Evolutionary conservation across 2,329 filamentous ascomycete genomes (phyloP).

Genomic region (Verticillium longisporum): DNA sequence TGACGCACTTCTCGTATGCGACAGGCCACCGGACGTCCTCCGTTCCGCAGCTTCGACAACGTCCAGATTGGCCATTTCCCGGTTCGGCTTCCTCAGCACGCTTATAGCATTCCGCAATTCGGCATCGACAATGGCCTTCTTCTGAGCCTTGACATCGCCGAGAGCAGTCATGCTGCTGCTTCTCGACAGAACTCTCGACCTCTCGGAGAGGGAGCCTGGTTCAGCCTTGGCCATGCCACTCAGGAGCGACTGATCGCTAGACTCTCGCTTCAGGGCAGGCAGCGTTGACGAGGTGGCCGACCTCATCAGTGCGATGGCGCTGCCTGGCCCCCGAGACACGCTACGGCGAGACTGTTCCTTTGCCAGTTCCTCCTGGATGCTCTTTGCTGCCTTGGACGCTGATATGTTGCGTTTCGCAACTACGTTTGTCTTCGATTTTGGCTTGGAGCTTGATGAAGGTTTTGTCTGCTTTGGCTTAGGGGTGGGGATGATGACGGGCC

Average conservation of each 20-base stretch:
- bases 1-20: conserved; percentile 42
- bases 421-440: conserved; percentile 44
- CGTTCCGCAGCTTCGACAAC: conserved; percentile 62
- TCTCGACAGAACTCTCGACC: conserved; percentile 25
- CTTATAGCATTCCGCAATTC: conserved; percentile 70
- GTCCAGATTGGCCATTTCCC: conserved; percentile 59
- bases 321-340: conserved; percentile 49
- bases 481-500: conserved; percentile 54
- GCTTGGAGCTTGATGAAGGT: conserved; percentile 27
- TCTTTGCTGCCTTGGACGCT: conserved; percentile 35
- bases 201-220: conserved; percentile 33
- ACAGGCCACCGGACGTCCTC: conserved; percentile 40
- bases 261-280: conserved; percentile 60
- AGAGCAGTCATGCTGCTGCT: conserved; percentile 41
- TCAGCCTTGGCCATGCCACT: conserved; percentile 41
- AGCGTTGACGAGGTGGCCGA: conserved; percentile 59
- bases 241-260: conserved; percentile 50
- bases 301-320: conserved; percentile 57
- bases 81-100: conserved; percentile 68
- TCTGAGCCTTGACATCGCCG: conserved; percentile 52
- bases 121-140: conserved; percentile 60
- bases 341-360: conserved; percentile 50
- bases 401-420: conserved; percentile 37
- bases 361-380: conserved; percentile 55
- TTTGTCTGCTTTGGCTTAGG: conserved; percentile 43